phyloP scores from a whole-genome alignment of 164 flowering plant genomes.

The Macadamia integrifolia region DNA sequence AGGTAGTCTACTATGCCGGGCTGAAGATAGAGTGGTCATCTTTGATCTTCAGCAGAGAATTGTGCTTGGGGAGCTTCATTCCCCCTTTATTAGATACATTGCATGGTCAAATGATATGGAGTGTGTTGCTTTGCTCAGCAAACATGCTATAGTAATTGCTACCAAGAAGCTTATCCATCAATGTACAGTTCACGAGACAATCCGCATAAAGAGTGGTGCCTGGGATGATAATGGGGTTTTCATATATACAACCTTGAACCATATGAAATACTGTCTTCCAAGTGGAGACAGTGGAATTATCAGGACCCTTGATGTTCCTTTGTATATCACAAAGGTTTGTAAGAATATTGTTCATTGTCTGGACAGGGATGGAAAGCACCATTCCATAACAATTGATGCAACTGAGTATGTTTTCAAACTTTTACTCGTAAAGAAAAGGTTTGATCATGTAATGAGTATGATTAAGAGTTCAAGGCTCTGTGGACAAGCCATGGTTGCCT shows the following conservation, averaged over 20 bases:
- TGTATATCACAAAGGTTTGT: not conserved
- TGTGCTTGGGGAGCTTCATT: not conserved
- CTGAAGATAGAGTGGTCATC: not conserved
- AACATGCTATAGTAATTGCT: conserved; percentile 10
- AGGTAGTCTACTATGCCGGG: not conserved
- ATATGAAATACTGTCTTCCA: not conserved
- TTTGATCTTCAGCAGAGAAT: no score
- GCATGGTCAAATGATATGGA: conserved; percentile 12
- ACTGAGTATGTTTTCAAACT: not conserved
- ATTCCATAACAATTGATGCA: not conserved
- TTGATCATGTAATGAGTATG: not conserved
- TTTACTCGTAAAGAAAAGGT: not conserved
- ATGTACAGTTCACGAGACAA: conserved; percentile 14
- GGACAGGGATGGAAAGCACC: no score
- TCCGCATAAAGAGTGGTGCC: no score
- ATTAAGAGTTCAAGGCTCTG: not conserved
- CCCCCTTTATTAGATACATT: not conserved
- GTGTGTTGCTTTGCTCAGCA: conserved; percentile 7
- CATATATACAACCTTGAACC: conserved; percentile 1
- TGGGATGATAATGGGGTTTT: no score
- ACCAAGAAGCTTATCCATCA: conserved; percentile 9
- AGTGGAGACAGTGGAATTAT: no score
- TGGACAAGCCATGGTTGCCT: not conserved
- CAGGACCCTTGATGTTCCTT: not conserved
- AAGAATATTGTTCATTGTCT: not conserved